Percentiles rank a stretch among this genome's conserved stretches.
phyloP scores from a whole-genome alignment of 192 early-diverging fungal genomes.

The Paraglomus brasilianum region DNA sequence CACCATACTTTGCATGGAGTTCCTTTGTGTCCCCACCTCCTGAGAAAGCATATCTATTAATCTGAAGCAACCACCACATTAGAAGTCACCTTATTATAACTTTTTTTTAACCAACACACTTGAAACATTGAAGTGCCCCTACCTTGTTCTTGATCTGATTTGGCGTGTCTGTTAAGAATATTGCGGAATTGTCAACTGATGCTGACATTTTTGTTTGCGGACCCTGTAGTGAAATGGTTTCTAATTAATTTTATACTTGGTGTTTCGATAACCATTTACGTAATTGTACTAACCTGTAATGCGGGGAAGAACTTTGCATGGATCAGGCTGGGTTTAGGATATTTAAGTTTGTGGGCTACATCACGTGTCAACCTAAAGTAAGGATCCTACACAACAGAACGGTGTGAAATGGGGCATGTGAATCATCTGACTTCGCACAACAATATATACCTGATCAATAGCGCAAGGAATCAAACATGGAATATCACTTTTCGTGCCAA shows the following conservation, averaged over 20 bases:
- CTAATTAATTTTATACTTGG: not conserved
- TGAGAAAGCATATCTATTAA: conserved; percentile 93
- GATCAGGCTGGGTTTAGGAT: conserved; percentile 92
- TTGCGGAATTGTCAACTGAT: conserved; percentile 83
- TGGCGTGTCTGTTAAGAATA: conserved; percentile 89
- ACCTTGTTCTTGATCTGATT: conserved; percentile 94
- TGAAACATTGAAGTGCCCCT: not conserved
- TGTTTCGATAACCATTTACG: not conserved
- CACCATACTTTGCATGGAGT: conserved; percentile 76
- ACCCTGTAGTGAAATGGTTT: conserved; percentile 53
- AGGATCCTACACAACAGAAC: conserved; percentile 60
- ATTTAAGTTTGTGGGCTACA: conserved; percentile 87
- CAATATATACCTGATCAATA: conserved; percentile 74
- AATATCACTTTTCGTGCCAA: conserved; percentile 85
- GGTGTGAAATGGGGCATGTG: no score
- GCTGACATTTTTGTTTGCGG: conserved; percentile 93
- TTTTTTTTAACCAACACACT: conserved; percentile 5
- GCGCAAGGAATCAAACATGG: conserved; percentile 97
- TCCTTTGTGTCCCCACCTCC: conserved; percentile 88
- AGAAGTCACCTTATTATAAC: no score
- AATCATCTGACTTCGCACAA: not conserved
- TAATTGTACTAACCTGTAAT: conserved; percentile 56
- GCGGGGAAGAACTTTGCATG: conserved; percentile 96
- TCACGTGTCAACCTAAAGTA: conserved; percentile 98
- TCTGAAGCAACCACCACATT: conserved; percentile 37